Evolutionary conservation across 352 stramenopile genomes (phyloP), one percentile per base, ranked within the genome.

Genomic region (Globisporangium middletonii): DNA sequence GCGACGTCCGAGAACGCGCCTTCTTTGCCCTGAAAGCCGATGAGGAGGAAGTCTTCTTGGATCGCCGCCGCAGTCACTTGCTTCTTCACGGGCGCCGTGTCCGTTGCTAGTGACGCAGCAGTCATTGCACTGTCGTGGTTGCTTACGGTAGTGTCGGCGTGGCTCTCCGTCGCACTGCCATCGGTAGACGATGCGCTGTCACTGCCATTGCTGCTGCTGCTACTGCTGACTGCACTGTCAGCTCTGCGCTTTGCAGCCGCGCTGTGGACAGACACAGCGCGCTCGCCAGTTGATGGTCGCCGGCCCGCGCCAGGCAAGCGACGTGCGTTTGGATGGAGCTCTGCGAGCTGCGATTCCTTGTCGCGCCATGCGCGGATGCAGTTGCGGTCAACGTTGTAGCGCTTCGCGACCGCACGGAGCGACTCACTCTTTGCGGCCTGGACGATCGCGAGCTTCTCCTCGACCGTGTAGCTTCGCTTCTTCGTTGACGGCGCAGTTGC

Each of bases 391-490:
- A 87, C 76, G 55, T 83, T 82, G 70, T 79, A 88, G 47, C 79
- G 77, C 18, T 70, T 72, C 38, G 79, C 77, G 16, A 82, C 76
- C 0, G 75, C 69, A 15, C 74, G 73, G 38, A 89, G 63, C 43
- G 77, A 88, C 55, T 78, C 67, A 53, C 52, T 66, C 55, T 83
- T 83, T 33, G 71, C 68, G 0, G 74, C 77, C 49, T 75, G 71
- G 44, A 89, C 77, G 53, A 85, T 80, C 53, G 67, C 68, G 43
- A 88, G 72, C 63, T 88, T 88, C 66, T 89, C 75, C 50, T 85
- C 71, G 26, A 86, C 79, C 3, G 79, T 88, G 59, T 85, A 89
- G 73, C 79, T 88, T 57, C 79, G 79, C 65, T 89, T 89, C 73
- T 86, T 86, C 50, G 79, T 47, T 26, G 46, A 35, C 30, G 30